Evolutionary conservation across 2,329 filamentous ascomycete genomes (phyloP), one percentile per base, ranked within the genome.

Genomic region (Fusarium austroafricanum): DNA sequence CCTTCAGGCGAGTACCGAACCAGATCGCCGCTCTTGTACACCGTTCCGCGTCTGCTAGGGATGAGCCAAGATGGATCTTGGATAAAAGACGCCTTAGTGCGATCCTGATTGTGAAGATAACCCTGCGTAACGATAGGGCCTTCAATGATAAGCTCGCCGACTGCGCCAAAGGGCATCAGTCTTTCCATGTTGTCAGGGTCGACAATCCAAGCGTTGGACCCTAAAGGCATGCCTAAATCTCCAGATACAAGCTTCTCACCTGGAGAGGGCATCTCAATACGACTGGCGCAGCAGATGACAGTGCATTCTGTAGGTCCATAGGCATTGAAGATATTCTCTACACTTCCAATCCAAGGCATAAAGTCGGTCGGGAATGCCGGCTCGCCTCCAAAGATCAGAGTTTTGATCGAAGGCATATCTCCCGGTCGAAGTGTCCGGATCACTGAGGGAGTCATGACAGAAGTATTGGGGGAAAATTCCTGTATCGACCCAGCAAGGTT

Each of bases 131-230:
- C 31, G 0, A 68, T 61, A 4, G 68, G 65, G 3, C 71, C 67
- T 50, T 70, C 65, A 14, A 73, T 59, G 1, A 71, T 35, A 10
- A 73, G 47, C 50, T 73, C 70, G 4, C 71, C 71, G 0, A 73
- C 61, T 3, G 57, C 53, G 5, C 71, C 70, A 3, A 73, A 23
- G 9, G 65, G 53, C 12, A 55, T 54, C 0, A 73, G 50, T 5
- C 37, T 38, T 12, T 56, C 23, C 1, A 40, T 35, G 15, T 73
- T 37, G 8, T 57, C 31, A 6, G 59, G 43, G 4, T 64, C 57
- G 4, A 57, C 63, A 6, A 73, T 50, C 67, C 70, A 73, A 2
- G 51, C n/a, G 11, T n/a, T 29, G 15, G 28, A 40, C 10, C 51
- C 51, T 14, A 60, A 2, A 12, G 44, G n/a, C 26, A 20, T 50